Evolutionary conservation across 345 rosid species (phyloP).

Genomic region (Limnanthes douglasii): DNA sequence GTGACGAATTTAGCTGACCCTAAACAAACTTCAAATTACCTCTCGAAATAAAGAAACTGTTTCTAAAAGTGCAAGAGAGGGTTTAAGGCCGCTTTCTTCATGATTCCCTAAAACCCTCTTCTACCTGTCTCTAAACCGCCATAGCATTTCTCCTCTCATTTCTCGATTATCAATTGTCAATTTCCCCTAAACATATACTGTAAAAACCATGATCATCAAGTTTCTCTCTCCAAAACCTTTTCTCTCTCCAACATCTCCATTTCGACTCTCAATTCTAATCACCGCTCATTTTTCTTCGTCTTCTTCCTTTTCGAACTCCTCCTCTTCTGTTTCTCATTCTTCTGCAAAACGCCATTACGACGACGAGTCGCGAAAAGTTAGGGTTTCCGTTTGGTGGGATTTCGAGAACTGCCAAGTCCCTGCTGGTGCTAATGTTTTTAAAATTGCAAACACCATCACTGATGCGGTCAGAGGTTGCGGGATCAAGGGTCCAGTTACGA

Average conservation of each 20-base stretch:
- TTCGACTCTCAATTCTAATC: conserved; percentile 13
- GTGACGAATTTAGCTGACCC: no score
- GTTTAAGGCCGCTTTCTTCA: no score
- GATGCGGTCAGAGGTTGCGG: conserved; percentile 50
- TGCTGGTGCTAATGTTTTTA: conserved; percentile 41
- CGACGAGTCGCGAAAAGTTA: conserved; percentile 33
- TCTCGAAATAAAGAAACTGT: no score
- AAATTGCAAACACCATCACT: conserved; percentile 35
- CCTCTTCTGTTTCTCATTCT: background rate
- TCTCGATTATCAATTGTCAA: no score
- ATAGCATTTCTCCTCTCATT: no score
- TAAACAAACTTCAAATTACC: no score
- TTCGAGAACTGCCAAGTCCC: conserved; percentile 77
- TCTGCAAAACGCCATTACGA: conserved; percentile 18
- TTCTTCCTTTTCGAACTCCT: background rate
- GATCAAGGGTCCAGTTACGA: conserved; percentile 71
- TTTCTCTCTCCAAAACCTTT: conserved; percentile 11
- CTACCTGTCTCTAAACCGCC: no score
- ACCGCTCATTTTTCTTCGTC: conserved; percentile 23
- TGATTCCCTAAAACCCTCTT: no score
- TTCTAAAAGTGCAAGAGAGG: no score
- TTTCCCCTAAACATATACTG: no score
- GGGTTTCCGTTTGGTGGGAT: conserved; percentile 93
- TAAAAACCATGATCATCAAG: conserved; percentile 20
- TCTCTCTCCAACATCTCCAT: conserved; percentile 9